Percentiles rank a stretch among this genome's conserved stretches.
These are phyloP conservation scores for Pelargonium fulgidum DNA, from an alignment of 441 rosid genomes.

Conservation along the genomic window DNA sequence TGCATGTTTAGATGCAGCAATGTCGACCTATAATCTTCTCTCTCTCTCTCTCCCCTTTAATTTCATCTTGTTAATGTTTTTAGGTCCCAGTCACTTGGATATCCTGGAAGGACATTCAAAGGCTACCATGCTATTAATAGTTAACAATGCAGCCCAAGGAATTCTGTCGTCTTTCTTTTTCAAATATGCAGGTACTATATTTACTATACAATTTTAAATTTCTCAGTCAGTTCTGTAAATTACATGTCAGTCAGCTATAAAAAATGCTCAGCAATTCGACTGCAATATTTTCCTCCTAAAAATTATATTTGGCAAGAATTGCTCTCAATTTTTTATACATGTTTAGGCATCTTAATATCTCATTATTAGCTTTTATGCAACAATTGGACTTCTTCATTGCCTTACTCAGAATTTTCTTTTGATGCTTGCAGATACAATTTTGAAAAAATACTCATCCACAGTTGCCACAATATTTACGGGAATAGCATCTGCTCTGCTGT, in stretches of 20 bases:
- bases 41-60: neutral
- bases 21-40: too few relatives aligned
- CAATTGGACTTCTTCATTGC: constrained; percentile 5
- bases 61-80: constrained; percentile 18
- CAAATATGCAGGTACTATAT: constrained; percentile 71
- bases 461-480: constrained; percentile 98
- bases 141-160: constrained; percentile 91
- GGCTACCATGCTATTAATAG: constrained; percentile 80
- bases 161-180: constrained; percentile 85
- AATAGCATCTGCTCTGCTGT: constrained; percentile 81
- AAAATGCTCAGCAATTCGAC: neutral
- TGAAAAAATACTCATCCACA: constrained; percentile 97
- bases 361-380: neutral
- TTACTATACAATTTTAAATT: constrained; percentile 5
- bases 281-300: neutral
- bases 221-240: neutral
- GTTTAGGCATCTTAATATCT: neutral
- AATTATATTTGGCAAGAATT: neutral
- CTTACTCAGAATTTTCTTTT: constrained; percentile 18
- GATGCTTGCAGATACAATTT: constrained; percentile 73
- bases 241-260: neutral
- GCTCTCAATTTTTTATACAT: neutral
- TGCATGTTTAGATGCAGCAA: too few relatives aligned
- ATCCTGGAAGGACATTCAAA: constrained; percentile 80
- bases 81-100: constrained; percentile 76